Evolutionary conservation across 2,329 filamentous ascomycete species (phyloP).

Genomic region (Hypomyces rosellus): DNA sequence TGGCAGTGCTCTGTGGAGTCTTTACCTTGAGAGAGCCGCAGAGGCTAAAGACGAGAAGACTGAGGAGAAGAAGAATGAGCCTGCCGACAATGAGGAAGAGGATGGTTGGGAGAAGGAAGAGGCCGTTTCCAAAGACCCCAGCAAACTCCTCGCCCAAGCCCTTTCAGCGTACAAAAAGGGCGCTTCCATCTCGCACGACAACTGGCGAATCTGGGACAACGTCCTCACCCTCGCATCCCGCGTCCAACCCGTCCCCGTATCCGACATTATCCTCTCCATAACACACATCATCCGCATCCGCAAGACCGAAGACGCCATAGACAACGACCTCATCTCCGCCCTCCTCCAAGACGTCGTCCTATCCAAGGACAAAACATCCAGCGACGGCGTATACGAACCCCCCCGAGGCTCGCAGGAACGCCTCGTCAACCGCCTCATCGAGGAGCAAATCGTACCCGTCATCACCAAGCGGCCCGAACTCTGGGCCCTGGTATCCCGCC

Average conservation of each 20-base stretch:
- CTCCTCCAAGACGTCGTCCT: slow-evolving; percentile 66
- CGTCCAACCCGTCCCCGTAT: slow-evolving; percentile 65
- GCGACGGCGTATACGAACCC: slow-evolving; percentile 25
- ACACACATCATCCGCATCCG: slow-evolving; percentile 71
- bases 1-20: slow-evolving; percentile 70
- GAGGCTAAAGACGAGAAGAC: slow-evolving; percentile 23
- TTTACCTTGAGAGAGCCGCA: slow-evolving; percentile 51
- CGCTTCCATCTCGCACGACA: slow-evolving; percentile 73
- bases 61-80: slow-evolving; percentile 15
- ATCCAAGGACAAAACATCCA: slow-evolving; percentile 25
- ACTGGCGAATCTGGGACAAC: slow-evolving; percentile 95
- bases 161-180: slow-evolving; percentile 83
- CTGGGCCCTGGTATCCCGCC: slow-evolving; percentile 66
- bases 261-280: slow-evolving; percentile 70
- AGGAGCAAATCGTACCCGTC: slow-evolving; percentile 68
- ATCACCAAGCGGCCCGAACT: slow-evolving; percentile 74
- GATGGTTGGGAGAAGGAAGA: slow-evolving; percentile 23
- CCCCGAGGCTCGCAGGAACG: slow-evolving; percentile 54
- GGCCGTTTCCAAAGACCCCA: slow-evolving; percentile 39
- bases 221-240: slow-evolving; percentile 81
- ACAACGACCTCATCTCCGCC: slow-evolving; percentile 63
- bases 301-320: slow-evolving; percentile 70
- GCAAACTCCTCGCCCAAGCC: slow-evolving; percentile 63
- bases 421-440: slow-evolving; percentile 65
- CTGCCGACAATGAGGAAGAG: slow-evolving; percentile 21